Base-by-base conservation (phyloP, 177 flowering plant species). In the Vitis hybrid region DNA sequence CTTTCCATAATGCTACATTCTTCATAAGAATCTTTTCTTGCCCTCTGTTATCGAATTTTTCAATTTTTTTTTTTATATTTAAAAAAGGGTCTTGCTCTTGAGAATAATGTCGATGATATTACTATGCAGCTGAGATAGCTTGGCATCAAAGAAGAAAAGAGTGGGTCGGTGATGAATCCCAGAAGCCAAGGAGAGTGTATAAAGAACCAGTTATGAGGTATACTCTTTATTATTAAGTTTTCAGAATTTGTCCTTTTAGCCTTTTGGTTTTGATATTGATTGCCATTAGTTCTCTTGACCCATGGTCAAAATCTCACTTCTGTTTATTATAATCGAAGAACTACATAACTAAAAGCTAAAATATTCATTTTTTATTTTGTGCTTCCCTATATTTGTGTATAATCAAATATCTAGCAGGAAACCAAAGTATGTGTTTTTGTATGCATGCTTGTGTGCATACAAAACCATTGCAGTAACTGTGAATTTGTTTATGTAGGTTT, bases 81-180 rank as follows among this genome's bases (percentile, higher is more conserved):
- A 1, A 40, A 50, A 64, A 64, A 24, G 46, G 52, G 14, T 46
- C 11, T 54, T 56, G n/a, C 24, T 17, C 40, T 21, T 54, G 60
- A 32, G 58, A 56, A 50, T 74, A 46, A 58, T 67, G 18, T 62
- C 61, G 54, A 27, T 46, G 24, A 14, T 8, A 10, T n/a, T 51
- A 13, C 54, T 50, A 14, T 75, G 70, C 77, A 84, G 88, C 83
- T 70, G 88, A 80, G 65, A 73, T 78, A 50, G 71, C 79, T 65
- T 86, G 89, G 89, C 79, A 86, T 74, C 80, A 84, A 72, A 79
- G 65, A 46, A 82, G 89, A 72, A 82, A 50, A 60, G 75, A 80
- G 54, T 86, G 89, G 89, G 66, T 75, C 13, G 87, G 86, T 15
- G 85, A 80, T 75, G 73, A 62, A 68, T 74, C 84, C 58, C 77